Evolutionary conservation across 2,329 filamentous ascomycete species (phyloP), one percentile per base, ranked within the genome.

Genomic region (Macrophomina phaseolina): DNA sequence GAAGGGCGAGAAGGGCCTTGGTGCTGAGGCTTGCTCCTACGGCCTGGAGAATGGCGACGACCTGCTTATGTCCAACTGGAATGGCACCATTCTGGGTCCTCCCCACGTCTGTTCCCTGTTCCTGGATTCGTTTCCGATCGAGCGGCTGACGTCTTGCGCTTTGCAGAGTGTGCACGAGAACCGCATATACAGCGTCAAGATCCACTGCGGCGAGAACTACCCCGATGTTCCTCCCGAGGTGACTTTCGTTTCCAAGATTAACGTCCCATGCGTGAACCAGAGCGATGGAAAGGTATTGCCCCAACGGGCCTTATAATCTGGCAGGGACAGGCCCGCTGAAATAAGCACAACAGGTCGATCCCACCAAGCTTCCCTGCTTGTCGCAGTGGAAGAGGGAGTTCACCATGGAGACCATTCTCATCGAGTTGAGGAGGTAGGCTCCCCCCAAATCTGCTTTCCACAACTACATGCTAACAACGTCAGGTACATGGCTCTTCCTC

Each of bases 11-110:
- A 99, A 99, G 82, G 95, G 95, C 69, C 86, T 95, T 70, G 94
- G 95, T 76, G 93, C 94, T 95, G 95, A 98, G 83, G 94, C 94
- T 69, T 98, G 94, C 83, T 98, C 95, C 52, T 98, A 98, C 74
- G 95, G 95, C 74, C 87, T 99, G 66, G 93, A 94, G 71, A 93
- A 98, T 79, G 90, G 92, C 56, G 94, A 97, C 77, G 95, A 99
- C 76, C 87, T 97, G 70, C 88, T 95, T 80, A 97, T 99, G 94
- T 94, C 91, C 70, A 93, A 97, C 84, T 99, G 95, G 95, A 97
- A 97, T 76, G 95, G 94, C 75, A 99, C 95, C 16, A 98, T 99
- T 71, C 89, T 97, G 60, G 95, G 95, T 1, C 95, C 95, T 72
- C 94, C 95, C 78, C 94, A 98, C 80, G 95, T 97, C 85, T 76